Conservation (phyloP, 768 basidiomycete genomes). For the Kwoniella sp. region DNA sequence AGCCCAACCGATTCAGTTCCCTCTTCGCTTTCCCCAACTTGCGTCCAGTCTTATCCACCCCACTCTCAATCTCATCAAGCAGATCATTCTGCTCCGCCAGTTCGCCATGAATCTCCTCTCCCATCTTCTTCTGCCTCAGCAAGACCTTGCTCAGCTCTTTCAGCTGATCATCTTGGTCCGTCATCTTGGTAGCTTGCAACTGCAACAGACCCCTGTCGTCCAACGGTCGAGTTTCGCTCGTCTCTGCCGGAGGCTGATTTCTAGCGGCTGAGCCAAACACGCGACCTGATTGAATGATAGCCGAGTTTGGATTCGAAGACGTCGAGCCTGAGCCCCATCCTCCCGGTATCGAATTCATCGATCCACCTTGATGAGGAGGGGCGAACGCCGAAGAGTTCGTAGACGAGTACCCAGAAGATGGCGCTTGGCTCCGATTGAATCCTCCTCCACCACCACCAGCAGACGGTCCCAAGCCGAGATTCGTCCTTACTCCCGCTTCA, state of each 20-base stretch:
- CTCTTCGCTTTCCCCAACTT: slow-evolving; percentile 80
- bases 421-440: not conserved
- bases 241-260: slow-evolving; percentile 67
- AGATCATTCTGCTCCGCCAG: slow-evolving; percentile 81
- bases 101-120: slow-evolving; percentile 81
- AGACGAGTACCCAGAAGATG: not conserved
- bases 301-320: not conserved
- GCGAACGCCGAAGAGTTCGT: slow-evolving; percentile 11
- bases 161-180: slow-evolving; percentile 82
- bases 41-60: slow-evolving; percentile 74
- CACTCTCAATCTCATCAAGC: slow-evolving; percentile 73
- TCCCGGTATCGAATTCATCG: slow-evolving; percentile 6
- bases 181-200: slow-evolving; percentile 77
- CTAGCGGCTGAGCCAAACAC: slow-evolving; percentile 71
- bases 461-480: not conserved
- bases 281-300: slow-evolving; percentile 56
- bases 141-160: slow-evolving; percentile 77
- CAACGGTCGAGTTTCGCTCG: slow-evolving; percentile 80
- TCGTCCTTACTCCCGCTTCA: slow-evolving; percentile 66
- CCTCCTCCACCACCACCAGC: not conserved
- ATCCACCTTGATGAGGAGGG: not conserved
- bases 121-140: slow-evolving; percentile 80
- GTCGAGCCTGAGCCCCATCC: not conserved
- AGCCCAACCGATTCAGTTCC: slow-evolving; percentile 78
- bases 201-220: slow-evolving; percentile 79